Conservation (phyloP, 2,329 filamentous ascomycete genomes). For the Colletotrichum euphorbiae region DNA sequence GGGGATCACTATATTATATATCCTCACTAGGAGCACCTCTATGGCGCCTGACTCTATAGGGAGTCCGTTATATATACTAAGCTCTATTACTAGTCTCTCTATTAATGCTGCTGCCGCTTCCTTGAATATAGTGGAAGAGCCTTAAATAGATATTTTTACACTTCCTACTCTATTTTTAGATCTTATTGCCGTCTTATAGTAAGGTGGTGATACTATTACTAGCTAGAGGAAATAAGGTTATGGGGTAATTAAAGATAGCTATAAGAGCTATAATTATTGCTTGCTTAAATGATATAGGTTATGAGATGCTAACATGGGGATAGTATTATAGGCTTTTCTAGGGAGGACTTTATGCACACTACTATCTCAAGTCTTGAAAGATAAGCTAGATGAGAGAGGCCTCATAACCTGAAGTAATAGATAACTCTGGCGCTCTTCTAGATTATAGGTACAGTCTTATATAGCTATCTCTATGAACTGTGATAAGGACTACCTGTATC, state of each 20-base stretch:
- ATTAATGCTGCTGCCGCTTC: not conserved
- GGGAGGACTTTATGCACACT: slow-evolving; percentile 4
- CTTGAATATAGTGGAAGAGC: not conserved
- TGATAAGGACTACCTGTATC: no score
- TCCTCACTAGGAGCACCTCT: not conserved
- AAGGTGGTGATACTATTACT: not conserved
- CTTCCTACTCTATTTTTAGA: slow-evolving; percentile 7
- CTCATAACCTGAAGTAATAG: no score
- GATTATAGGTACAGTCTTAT: no score
- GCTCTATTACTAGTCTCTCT: not conserved
- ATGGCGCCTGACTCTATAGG: not conserved
- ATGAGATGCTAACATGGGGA: not conserved
- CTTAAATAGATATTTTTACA: slow-evolving; percentile 3
- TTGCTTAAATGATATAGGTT: not conserved
- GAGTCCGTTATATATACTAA: not conserved
- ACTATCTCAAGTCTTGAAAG: not conserved
- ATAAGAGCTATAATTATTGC: not conserved
- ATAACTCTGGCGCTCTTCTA: no score
- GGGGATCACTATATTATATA: not conserved
- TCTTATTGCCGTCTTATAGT: not conserved
- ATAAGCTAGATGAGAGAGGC: no score
- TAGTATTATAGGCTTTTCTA: not conserved
- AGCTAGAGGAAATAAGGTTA: not conserved
- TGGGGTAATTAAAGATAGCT: not conserved
- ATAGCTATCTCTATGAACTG: no score